Percentiles rank a stretch among this genome's conserved stretches.
Evolutionary conservation across 495 filamentous ascomycete species (phyloP).

Genomic region (Penicillium verhagenii): DNA sequence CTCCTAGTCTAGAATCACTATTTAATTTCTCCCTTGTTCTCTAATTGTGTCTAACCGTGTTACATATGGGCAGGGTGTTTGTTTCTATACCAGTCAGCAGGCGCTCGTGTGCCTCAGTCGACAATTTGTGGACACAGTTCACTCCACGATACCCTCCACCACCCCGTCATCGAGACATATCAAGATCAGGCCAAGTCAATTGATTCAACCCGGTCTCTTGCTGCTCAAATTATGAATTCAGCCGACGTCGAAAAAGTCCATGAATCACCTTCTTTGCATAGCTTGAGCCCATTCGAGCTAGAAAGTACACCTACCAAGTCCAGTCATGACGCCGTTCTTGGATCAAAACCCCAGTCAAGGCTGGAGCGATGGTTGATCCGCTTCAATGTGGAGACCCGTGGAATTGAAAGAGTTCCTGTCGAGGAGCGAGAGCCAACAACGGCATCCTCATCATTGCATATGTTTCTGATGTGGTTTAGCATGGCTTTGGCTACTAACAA

Average conservation of each 20-base stretch:
- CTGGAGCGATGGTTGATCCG: conserved; percentile 33
- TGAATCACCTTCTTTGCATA: conserved; percentile 16
- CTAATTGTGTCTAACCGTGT: background rate
- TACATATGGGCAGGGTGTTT: background rate
- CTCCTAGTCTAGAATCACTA: too few relatives aligned
- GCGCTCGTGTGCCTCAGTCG: background rate
- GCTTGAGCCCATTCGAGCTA: conserved; percentile 17
- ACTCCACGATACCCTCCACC: background rate
- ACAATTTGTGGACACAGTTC: background rate
- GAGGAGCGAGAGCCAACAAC: conserved; percentile 46
- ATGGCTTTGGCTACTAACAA: conserved; percentile 74
- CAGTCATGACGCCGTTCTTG: conserved; percentile 7
- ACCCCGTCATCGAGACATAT: too few relatives aligned
- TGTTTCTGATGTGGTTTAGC: conserved; percentile 69
- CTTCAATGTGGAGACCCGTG: conserved; percentile 61
- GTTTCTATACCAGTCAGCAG: background rate
- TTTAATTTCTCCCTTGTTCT: background rate
- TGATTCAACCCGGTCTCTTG: background rate
- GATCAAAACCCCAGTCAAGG: conserved; percentile 18
- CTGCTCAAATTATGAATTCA: conserved; percentile 10
- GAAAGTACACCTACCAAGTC: conserved; percentile 19
- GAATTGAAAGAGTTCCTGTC: conserved; percentile 63
- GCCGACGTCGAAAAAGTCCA: conserved; percentile 25
- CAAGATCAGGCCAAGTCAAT: background rate
- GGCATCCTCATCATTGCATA: conserved; percentile 50